Base-by-base conservation (phyloP, 1,139 yeast species). In the Debaryomyces sp. region DNA sequence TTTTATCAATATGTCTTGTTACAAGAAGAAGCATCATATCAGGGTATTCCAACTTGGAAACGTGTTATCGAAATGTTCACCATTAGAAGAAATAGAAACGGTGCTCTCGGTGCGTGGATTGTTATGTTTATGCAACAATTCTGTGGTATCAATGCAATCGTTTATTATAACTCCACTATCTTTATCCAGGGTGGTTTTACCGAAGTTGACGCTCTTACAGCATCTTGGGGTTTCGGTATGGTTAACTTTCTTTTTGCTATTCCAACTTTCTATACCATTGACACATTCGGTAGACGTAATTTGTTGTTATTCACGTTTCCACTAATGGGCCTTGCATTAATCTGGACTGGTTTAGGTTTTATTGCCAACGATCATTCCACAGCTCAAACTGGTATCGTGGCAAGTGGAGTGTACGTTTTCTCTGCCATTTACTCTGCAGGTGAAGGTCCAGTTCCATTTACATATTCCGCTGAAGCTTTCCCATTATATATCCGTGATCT, bases 401-500 rank as follows among this genome's bases (percentile, higher is more conserved):
- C 86, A 9, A 68, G 83, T 47, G 96, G 96, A 58, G 84, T 89
- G 50, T 89, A 89, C 63, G 64, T 89, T 39, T 89, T 81, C 68
- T 73, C 90, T 0, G 79, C 83, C 40, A 86, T 87, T 54, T 89
- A 89, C 68, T 87, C 95, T 0, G 84, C 89, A 2, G 94, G 96
- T 52, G 90, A 87, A 70, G 96, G 96, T 41, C 96, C 96, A n/a
- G 96, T 89, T 44, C 96, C 96, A 6, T 89, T 89, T 72, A 87
- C 95, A 1, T 88, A 89, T 63, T 85, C 95, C 27, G 96, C 96
- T 15, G 96, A 89, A 67, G 89, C 88, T 54, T 89, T 89, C 76
- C 92, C 95, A 49, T 76, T 89, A 56, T 88, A 88, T 60, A 85
- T 89, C 53, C 84, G 96, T 70, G 95, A 90, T 61, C 71, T 89